Evolutionary conservation across 495 filamentous ascomycete species (phyloP), one percentile per base, ranked within the genome.

Genomic region (Neurospora sp.): DNA sequence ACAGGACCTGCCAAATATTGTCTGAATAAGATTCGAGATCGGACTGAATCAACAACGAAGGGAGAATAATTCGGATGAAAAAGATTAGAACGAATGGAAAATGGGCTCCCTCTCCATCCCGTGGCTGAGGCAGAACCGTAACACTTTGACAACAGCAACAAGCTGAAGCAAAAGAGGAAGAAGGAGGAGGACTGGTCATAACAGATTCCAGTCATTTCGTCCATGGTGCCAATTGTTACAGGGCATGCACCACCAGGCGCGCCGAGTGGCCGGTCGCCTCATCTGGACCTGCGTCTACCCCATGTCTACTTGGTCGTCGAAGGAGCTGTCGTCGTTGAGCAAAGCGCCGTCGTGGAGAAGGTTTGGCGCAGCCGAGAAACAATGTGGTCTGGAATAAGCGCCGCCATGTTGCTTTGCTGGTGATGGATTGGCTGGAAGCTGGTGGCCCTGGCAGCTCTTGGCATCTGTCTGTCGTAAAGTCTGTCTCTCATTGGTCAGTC

Each of bases 341-440:
- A 74, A 61, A 59, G 71, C 68, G 76, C 73, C 72, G 75, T 76
- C 71, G 74, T 78, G 79, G 78, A 74, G 74, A 16, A 72, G 45
- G 40, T 72, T 71, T 79, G 75, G 75, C 72, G 76, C 72, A 74
- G 48, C 39, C 48, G 22, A 35, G 53, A 27, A 65, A 65, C 27
- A 27, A 18, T 35, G 53, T 41, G 40, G 75, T 80, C 75, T 79
- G 77, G 73, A 79, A 79, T 81, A 81, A 76, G 79, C 81, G 81
- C 81, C 76, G 74, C 68, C 65, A 48, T 44, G 73, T 71, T 44
- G 74, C 35, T 27, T 73, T 75, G 71, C 44, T 69, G 74, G 61
- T 68, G 65, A 31, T 41, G 68, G 70, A 81, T 81, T 80, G 80
- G 78, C 75, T 70, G 74, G 22, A 65, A 37, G 53, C 27, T 35